Evolutionary conservation across 228 moss, liverwort and hornwort genomes (phyloP), one percentile per base, ranked within the genome.

Genomic region (Sphagnum fallax): DNA sequence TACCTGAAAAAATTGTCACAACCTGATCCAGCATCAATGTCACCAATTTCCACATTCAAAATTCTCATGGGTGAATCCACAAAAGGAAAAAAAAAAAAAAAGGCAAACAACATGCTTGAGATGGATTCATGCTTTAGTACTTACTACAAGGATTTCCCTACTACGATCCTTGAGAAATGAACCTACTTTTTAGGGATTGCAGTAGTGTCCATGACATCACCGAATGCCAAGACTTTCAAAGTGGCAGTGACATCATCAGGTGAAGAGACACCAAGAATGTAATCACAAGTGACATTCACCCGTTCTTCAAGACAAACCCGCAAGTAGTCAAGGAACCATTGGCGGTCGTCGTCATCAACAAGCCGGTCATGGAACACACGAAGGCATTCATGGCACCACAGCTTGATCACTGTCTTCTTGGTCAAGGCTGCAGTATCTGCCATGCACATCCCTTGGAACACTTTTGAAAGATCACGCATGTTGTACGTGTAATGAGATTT

Each of bases 401-500:
- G 79, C 58, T 77, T 73, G 60, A 86, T 78, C 7, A 86, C 63
- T 59, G 73, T 63, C 70, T 80, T 89, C 74, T 86, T 89, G 72
- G 86, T 86, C 6, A 72, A 13, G 10, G 57, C 64, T 16, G 74
- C 81, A 53, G 65, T 50, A 70, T 81, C 86, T 55, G 78, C 80
- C 69, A 83, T 81, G 60, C 77, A 79, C 70, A 89, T 66, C 9
- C 89, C 89, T 75, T 89, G 89, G 48, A 89, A 86, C 13, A 89
- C 89, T 60, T 89, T 86, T 12, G 83, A 86, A 58, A 89, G 59
- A 64, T 89, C 89, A 67, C 89, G 77, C 81, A 89, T 77, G 51
- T 89, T 89, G 71, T 86, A 89, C 32, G 74, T 86, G 10, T 89
- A 89, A 67, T 89, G 89, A 63, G 86, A 89, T 71, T 86, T 89